These are phyloP conservation scores for Daldinia loculata DNA, from an alignment of 495 filamentous ascomycete genomes.

Conservation along the genomic window DNA sequence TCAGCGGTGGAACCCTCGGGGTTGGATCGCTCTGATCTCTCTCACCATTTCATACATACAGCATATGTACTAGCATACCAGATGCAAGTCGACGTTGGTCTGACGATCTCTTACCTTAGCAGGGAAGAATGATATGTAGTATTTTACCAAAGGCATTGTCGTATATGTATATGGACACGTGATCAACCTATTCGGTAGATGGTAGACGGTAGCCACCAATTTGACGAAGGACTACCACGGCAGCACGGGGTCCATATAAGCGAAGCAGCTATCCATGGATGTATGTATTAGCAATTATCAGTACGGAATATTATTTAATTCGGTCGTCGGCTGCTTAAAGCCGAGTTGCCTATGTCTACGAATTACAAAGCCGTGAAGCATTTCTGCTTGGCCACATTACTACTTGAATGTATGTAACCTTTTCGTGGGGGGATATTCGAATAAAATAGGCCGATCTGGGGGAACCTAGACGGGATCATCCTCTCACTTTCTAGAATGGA, in stretches of 20 bases:
- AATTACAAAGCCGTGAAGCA: constrained; percentile 12
- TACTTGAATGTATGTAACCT: constrained; percentile 17
- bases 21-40: constrained; percentile 19
- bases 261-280: constrained; percentile 7
- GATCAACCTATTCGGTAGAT: background rate
- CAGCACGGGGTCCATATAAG: constrained; percentile 9
- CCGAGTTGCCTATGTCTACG: constrained; percentile 10
- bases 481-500: constrained; percentile 10
- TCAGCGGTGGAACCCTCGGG: constrained; percentile 26
- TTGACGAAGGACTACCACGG: background rate
- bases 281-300: background rate
- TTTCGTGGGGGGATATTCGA: constrained; percentile 4
- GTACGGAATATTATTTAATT: background rate
- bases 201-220: background rate
- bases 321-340: constrained; percentile 2
- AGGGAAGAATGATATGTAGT: background rate
- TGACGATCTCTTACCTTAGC: constrained; percentile 16
- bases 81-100: constrained; percentile 12
- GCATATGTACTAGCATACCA: background rate
- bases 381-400: constrained; percentile 12
- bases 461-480: constrained; percentile 7
- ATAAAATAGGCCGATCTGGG: background rate
- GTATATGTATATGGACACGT: background rate
- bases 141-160: background rate
- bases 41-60: background rate